phyloP scores from a whole-genome alignment of 257 asterid genomes.

The Agastache rugosa region DNA sequence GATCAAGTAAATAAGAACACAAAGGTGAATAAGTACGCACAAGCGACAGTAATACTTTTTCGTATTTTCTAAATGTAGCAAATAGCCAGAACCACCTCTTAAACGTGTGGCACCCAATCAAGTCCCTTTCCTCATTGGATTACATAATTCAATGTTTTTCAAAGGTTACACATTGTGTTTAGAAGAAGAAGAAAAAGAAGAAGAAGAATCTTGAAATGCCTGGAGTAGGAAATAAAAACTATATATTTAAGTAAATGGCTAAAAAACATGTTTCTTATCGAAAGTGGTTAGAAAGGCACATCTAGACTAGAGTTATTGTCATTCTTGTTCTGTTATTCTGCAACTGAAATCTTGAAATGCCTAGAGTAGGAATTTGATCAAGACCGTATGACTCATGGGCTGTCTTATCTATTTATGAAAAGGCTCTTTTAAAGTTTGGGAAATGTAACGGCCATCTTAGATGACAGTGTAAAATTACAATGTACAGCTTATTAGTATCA shows the following conservation, averaged over 20 bases:
- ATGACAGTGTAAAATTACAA: background rate
- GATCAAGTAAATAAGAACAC: background rate
- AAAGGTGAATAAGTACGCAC: background rate
- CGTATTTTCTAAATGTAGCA: background rate
- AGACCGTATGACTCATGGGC: background rate
- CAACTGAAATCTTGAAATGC: background rate
- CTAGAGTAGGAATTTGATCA: background rate
- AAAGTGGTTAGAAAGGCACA: background rate
- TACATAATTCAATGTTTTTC: background rate
- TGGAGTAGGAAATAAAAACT: background rate
- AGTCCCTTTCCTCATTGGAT: background rate
- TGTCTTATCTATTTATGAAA: background rate
- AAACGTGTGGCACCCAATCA: background rate
- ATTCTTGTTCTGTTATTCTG: conserved; percentile 24
- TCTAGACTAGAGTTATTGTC: background rate
- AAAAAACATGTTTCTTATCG: no score
- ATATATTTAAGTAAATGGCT: no score
- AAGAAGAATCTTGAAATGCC: background rate
- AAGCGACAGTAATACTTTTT: background rate
- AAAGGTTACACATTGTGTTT: background rate
- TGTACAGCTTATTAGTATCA: background rate
- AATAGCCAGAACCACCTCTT: background rate
- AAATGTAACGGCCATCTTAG: background rate
- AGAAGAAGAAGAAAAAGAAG: background rate
- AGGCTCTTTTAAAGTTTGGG: background rate